These are phyloP conservation scores for Suillus subaureus DNA, from an alignment of 768 basidiomycete genomes.

Conservation along the genomic window DNA sequence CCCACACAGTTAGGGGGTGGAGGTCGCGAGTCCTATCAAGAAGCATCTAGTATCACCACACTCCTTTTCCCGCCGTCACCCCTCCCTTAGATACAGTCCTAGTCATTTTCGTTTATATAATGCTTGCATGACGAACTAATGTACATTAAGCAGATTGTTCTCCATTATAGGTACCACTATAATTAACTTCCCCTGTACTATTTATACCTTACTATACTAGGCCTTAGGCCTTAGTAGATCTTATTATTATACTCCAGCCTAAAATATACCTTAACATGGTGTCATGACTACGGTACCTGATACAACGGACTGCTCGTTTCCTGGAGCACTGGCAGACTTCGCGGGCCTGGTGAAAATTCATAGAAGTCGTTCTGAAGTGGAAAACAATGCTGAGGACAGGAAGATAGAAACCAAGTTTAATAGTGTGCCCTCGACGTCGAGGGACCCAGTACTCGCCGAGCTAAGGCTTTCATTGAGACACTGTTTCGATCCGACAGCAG, in stretches of 20 bases:
- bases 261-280: background rate
- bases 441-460: too few relatives aligned
- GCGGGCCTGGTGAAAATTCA: background rate
- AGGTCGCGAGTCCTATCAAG: conserved; percentile 18
- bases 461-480: too few relatives aligned
- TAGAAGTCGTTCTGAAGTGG: background rate
- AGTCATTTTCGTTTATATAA: background rate
- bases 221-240: background rate
- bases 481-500: too few relatives aligned
- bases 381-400: background rate
- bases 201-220: background rate
- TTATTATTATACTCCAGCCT: too few relatives aligned
- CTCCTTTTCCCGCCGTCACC: conserved; percentile 14
- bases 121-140: background rate
- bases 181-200: background rate
- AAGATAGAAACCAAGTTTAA: background rate
- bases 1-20: conserved; percentile 21
- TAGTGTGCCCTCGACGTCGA: background rate
- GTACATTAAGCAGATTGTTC: background rate
- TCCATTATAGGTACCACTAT: background rate
- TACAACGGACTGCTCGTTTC: background rate
- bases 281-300: background rate
- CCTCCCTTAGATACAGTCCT: background rate
- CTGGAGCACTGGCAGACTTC: too few relatives aligned
- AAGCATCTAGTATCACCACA: conserved; percentile 23